phyloP scores from a whole-genome alignment of 805 yeast genomes.

The Cyberlindnera euphorbiiphila region DNA sequence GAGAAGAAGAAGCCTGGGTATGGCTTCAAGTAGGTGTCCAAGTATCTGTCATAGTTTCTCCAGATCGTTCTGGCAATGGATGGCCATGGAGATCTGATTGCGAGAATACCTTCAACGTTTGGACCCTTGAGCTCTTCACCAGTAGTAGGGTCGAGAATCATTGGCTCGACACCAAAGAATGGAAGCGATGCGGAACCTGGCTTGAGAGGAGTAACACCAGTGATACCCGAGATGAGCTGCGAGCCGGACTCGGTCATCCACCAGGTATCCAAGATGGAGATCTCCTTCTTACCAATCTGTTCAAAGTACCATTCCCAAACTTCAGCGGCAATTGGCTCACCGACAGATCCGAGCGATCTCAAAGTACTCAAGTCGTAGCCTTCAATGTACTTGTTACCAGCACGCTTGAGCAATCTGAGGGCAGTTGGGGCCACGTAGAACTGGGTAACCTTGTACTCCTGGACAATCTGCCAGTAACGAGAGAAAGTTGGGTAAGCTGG shows the following conservation, averaged over 20 bases:
- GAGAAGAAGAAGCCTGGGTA: slow-evolving; percentile 94
- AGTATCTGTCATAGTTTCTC: slow-evolving; percentile 79
- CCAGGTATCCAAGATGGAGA: slow-evolving; percentile 65
- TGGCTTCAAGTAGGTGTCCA: slow-evolving; percentile 90
- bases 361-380: slow-evolving; percentile 81
- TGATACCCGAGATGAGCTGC: slow-evolving; percentile 89
- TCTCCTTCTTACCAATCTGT: slow-evolving; percentile 71
- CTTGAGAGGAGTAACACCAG: slow-evolving; percentile 92
- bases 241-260: slow-evolving; percentile 99
- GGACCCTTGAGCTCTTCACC: slow-evolving; percentile 82
- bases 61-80: slow-evolving; percentile 97
- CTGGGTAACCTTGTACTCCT: slow-evolving; percentile 86
- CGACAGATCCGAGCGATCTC: slow-evolving; percentile 93
- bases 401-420: slow-evolving; percentile 81
- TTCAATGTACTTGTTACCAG: slow-evolving; percentile 80
- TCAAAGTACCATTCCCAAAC: slow-evolving; percentile 98
- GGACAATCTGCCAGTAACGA: slow-evolving; percentile 95
- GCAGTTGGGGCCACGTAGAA: slow-evolving; percentile 99
- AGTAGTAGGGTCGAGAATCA: slow-evolving; percentile 86
- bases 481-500: slow-evolving; percentile 96
- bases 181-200: slow-evolving; percentile 98
- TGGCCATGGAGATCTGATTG: slow-evolving; percentile 91
- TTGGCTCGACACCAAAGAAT: slow-evolving; percentile 91
- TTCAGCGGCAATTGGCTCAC: slow-evolving; percentile 98
- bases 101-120: slow-evolving; percentile 95